Percentiles rank a stretch among this genome's conserved stretches.
These are phyloP conservation scores for Dothideomycetidae sp. DNA, from an alignment of 2,329 filamentous ascomycete species.

Conservation along the genomic window DNA sequence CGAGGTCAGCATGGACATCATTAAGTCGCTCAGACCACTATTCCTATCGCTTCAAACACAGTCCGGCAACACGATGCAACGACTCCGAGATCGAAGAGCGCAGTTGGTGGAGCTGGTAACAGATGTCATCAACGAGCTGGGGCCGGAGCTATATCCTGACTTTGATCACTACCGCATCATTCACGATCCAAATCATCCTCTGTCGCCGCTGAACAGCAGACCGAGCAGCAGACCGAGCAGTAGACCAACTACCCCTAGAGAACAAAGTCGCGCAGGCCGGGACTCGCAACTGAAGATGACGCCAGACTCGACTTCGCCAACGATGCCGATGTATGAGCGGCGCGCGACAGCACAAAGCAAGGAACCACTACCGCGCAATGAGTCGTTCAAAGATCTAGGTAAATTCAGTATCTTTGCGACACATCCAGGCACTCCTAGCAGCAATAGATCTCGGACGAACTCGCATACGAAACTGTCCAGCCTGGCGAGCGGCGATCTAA, in stretches of 20 bases:
- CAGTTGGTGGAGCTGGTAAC: conserved; percentile 72
- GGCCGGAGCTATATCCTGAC: conserved; percentile 93
- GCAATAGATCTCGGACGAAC: conserved; percentile 55
- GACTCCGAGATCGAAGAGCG: conserved; percentile 57
- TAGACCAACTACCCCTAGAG: conserved; percentile 17
- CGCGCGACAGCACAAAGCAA: conserved; percentile 18
- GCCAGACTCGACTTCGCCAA: conserved; percentile 5
- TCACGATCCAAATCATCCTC: conserved; percentile 32
- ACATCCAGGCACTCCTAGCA: conserved; percentile 65
- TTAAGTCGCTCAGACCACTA: conserved; percentile 84
- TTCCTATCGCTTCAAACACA: conserved; percentile 72
- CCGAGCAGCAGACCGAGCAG: no score
- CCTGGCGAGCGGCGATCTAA: conserved; percentile 45
- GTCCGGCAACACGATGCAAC: conserved; percentile 69
- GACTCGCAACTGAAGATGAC: conserved; percentile 13
- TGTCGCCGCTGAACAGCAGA: conserved; percentile 17
- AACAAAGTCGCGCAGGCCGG: conserved; percentile 12
- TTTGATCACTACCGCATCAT: conserved; percentile 67
- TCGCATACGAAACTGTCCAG: conserved; percentile 4
- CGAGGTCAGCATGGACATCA: conserved; percentile 96
- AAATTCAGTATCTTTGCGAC: conserved; percentile 83
- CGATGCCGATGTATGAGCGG: conserved; percentile 4
- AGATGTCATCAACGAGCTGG: conserved; percentile 83
- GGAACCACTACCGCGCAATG: conserved; percentile 63
- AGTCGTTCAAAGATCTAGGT: conserved; percentile 84